Evolutionary conservation across 345 rosid species (phyloP), one percentile per base, ranked within the genome.

Genomic region (Leavenworthia alabamica): DNA sequence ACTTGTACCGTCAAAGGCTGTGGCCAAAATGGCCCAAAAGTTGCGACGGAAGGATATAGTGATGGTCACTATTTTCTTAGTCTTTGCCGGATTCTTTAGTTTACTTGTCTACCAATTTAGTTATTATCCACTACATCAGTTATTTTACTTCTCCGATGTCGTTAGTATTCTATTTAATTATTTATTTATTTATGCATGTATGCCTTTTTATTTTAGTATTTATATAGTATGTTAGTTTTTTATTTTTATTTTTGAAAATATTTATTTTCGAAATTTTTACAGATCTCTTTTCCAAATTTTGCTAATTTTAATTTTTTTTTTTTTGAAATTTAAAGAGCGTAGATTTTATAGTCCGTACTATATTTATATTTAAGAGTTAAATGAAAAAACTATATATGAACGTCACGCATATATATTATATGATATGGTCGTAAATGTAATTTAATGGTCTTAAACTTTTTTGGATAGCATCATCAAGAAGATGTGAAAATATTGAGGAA

Each of bases 401-500:
- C 27, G 5, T 24, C 27, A 24, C 27, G 0, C 27, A 24, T 6
- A 24, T 6, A 24, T 24, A 24, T 9, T 28, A 28, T 8, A 8
- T 31, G 3, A 31, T 31, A 31, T 31, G 4, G 12, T 31, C 4
- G 8, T 31, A 31, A 31, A 3, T 29, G 4, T 28, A n/a, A n/a
- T n/a, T n/a, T n/a, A n/a, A n/a, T n/a, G n/a, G n/a, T n/a, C n/a
- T n/a, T n/a, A n/a, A n/a, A n/a, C n/a, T n/a, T n/a, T n/a, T n/a
- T n/a, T 39, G 15, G 36, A 28, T 43, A 64, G 60, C 60, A 26
- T 40, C 68, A 63, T 20, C 60, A 20, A 41, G 68, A 64, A 52
- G 60, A 52, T 64, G 7, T 64, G 51, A 40, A 29, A 41, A 3
- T 1, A 28, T 29, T 67, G 23, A 43, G 17, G 16, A 57, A 19